Percentiles rank a stretch among this genome's conserved stretches.
phyloP scores from a whole-genome alignment of 495 filamentous ascomycete species.

The Melanomma pulvis-pyrius region DNA sequence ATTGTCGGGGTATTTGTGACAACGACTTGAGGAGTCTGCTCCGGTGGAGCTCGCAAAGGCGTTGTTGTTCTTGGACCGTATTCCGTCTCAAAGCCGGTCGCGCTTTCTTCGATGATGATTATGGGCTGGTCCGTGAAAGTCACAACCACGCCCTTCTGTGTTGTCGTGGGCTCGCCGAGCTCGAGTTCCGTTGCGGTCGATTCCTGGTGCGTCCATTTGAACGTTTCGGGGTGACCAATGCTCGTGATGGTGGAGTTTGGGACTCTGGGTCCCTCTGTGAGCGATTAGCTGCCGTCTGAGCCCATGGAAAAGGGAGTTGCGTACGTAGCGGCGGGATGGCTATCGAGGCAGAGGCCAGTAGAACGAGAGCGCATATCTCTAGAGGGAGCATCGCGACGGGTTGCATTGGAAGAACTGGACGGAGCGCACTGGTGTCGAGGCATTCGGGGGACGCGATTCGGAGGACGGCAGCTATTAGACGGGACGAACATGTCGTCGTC shows the following conservation, averaged over 20 bases:
- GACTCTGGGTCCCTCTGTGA: neutral
- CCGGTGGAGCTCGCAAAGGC: neutral
- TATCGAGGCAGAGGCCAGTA: neutral
- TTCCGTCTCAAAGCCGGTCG: neutral
- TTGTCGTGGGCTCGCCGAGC: neutral
- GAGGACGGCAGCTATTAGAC: neutral
- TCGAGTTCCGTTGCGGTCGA: slow-evolving; percentile 1
- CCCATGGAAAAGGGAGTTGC: neutral
- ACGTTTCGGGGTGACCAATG: neutral
- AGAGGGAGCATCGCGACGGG: slow-evolving; percentile 22
- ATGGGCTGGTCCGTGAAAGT: neutral
- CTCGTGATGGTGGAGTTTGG: neutral
- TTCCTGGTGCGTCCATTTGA: neutral
- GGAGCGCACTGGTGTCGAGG: neutral
- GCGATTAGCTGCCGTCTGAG: neutral
- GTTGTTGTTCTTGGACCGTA: neutral
- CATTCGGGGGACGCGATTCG: neutral
- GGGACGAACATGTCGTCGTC: neutral
- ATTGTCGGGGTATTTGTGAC: slow-evolving; percentile 1
- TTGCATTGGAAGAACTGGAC: neutral
- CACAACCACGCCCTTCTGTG: neutral
- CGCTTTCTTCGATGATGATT: neutral
- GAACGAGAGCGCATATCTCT: slow-evolving; percentile 21
- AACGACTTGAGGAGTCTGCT: neutral
- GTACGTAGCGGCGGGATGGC: slow-evolving; percentile 13